Evolutionary conservation across 768 basidiomycete species (phyloP), one percentile per base, ranked within the genome.

Genomic region (Erythrobasidium yunnanense): DNA sequence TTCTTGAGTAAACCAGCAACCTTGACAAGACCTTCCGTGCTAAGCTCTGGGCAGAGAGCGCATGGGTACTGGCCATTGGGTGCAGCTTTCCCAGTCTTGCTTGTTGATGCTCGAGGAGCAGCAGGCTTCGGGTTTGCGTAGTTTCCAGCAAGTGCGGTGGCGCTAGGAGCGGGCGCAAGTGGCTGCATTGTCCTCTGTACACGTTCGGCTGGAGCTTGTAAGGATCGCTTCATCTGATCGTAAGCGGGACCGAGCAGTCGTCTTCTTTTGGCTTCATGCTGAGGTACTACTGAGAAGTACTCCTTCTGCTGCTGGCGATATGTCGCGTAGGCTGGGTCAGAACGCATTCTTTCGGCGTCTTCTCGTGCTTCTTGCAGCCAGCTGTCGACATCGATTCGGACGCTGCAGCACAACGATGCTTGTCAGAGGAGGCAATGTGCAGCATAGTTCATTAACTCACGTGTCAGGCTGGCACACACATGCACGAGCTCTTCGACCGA

Each of bases 301-400:
- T 49, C 46, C n/a, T 49, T 46, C 25, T 49, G 47, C 32, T 25
- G 60, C 23, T 51, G 49, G 8, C 60, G 22, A 13, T 63, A 23
- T 25, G 32, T 49, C 2, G 60, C 60, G 38, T 63, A 63, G 4
- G 30, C 60, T n/a, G 60, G 60, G 49, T 63, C 60, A 8, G 60
- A 25, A 15, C 60, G 47, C 22, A 63, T 63, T 32, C 32, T 60
- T 38, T 74, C 71, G 66, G 71, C 73, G 69, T 85, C 85, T 5
- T 78, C 78, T 27, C 82, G 84, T 2, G 85, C 80, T 68, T 88
- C 85, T 1, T 73, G 78, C 20, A 97, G 77, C 47, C 95, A 81
- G 69, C 87, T 85, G 73, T 93, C 89, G 22, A 97, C 88, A 66
- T 97, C 87, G 70, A 97, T 96, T 27, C 85, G 84, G 29, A 97